These are phyloP conservation scores for Geranium brycei DNA, from an alignment of 345 rosid species.

Conservation along the genomic window DNA sequence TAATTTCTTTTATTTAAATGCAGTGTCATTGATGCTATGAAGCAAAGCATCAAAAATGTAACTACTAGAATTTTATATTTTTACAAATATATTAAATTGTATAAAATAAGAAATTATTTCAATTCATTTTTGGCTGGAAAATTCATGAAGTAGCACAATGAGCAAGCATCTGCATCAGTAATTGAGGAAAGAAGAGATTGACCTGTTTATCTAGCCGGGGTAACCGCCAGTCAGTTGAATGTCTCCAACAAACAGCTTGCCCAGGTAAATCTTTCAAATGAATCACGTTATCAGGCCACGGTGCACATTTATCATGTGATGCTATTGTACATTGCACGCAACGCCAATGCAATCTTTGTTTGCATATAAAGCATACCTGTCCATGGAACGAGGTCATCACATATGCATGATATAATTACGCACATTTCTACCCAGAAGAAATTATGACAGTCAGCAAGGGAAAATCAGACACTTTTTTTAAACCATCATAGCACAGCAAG, in stretches of 20 bases:
- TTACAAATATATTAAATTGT: not conserved
- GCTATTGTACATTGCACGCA: conserved; percentile 58
- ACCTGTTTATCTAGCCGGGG: conserved; percentile 44
- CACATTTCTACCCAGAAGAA: not conserved
- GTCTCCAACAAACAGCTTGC: conserved; percentile 85
- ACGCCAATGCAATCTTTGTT: conserved; percentile 49
- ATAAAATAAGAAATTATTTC: too few relatives aligned
- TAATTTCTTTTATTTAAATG: not conserved
- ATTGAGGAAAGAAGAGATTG: conserved; percentile 43
- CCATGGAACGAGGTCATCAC: conserved; percentile 4
- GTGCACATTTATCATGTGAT: conserved; percentile 66
- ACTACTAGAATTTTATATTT: not conserved
- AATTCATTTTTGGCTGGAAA: not conserved
- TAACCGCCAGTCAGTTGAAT: conserved; percentile 50
- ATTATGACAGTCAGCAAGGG: not conserved
- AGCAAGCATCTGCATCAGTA: conserved; percentile 7
- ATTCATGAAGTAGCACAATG: not conserved
- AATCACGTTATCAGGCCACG: conserved; percentile 61
- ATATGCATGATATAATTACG: too few relatives aligned
- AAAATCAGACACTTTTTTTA: not conserved
- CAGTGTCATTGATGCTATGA: not conserved
- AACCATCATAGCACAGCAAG: not conserved
- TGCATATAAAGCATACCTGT: conserved; percentile 78
- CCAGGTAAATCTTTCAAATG: conserved; percentile 47
- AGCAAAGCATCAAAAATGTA: not conserved